These are phyloP conservation scores for Biscogniauxia marginata DNA, from an alignment of 2,329 filamentous ascomycete species.

Conservation along the genomic window DNA sequence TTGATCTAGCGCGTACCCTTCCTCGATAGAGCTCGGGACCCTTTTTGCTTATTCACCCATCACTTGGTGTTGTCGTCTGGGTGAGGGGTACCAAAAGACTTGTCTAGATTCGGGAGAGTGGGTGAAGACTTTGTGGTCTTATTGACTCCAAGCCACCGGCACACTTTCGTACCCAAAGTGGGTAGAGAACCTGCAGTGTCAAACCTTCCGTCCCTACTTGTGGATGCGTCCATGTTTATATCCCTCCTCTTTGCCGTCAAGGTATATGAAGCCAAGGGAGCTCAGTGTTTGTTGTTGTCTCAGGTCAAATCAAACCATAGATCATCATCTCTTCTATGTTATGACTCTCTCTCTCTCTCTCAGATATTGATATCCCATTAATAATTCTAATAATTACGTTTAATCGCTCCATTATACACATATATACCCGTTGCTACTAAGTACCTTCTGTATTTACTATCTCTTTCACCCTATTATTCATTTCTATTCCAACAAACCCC, in stretches of 20 bases:
- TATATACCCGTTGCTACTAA: too few relatives aligned
- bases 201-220: conserved; percentile 11
- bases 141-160: conserved; percentile 2
- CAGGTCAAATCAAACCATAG: neutral
- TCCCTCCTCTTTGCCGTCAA: conserved; percentile 3
- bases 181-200: conserved; percentile 3
- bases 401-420: too few relatives aligned
- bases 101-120: neutral
- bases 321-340: neutral
- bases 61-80: neutral
- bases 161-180: neutral
- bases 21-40: too few relatives aligned
- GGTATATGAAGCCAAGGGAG: conserved; percentile 4
- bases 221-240: conserved; percentile 11
- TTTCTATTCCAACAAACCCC: neutral
- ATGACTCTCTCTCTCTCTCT: neutral
- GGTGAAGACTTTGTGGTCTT: neutral
- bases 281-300: neutral
- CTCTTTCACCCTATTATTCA: neutral
- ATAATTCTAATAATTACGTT: too few relatives aligned
- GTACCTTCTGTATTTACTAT: neutral
- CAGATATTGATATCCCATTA: too few relatives aligned
- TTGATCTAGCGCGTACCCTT: too few relatives aligned
- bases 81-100: neutral
- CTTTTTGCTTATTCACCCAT: neutral